Base-by-base conservation (phyloP, 306 rosid genomes). In the Astragalus glycyphyllos region DNA sequence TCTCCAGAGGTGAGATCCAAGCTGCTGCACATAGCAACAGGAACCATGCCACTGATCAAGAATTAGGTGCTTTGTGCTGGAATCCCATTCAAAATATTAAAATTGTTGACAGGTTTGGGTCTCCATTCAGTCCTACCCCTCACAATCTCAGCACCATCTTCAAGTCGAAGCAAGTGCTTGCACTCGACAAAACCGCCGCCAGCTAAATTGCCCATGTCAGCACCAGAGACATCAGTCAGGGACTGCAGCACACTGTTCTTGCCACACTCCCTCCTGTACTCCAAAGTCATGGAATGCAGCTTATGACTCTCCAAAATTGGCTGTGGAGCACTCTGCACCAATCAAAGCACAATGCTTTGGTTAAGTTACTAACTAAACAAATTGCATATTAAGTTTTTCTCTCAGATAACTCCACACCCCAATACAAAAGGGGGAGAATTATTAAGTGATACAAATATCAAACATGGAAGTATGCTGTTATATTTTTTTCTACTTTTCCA, bases 201-300 rank as follows among this genome's bases (percentile, higher is more conserved):
- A 0, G 75, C 89, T 69, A 83, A 47, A 42, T 72, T 62, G 45
- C 88, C 86, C 9, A 79, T 70, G 20, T 82, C 88, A 32, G 84
- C 79, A 64, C 68, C 76, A 8, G 97, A 78, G 55, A 89, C 86
- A 4, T 86, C 84, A 10, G 95, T 80, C 41, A 90, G 78, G 40
- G 99, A 91, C 81, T 82, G 82, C 69, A 94, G 91, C 79, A 89
- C 90, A 49, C 91, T 87, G 84, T 89, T 92, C 83, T 79, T 86
- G 58, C 95, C 92, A 48, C 99, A 94, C 72, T 94, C 99, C 83
- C 96, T 89, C 80, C 99, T 79, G 71, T 94, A 94, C 84, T 94
- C 97, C 85, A 94, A 73, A 40, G 91, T 84, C 87, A 94, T 34
- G 58, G 91, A 17, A 23, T 77, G 59, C 37, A 94, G 87, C 72